Percentiles rank a stretch among this genome's conserved stretches.
phyloP scores from a whole-genome alignment of 1,139 yeast genomes.

The Suzukiozyma palmioleophila region DNA sequence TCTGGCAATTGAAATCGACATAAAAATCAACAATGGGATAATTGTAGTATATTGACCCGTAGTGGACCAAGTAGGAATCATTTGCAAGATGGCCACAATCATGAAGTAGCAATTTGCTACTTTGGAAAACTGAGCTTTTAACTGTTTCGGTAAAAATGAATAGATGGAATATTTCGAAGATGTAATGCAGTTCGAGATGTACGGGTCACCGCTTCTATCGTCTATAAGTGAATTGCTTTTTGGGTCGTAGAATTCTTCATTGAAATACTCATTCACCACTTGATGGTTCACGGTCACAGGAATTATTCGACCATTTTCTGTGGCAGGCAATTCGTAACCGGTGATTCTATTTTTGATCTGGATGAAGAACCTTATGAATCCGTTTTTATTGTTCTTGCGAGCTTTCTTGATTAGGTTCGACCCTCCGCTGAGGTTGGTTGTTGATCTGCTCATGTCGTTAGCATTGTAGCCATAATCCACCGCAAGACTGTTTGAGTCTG shows the following conservation, averaged over 20 bases:
- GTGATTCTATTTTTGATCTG: conserved; percentile 30
- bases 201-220: conserved; percentile 64
- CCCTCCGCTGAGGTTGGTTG: conserved; percentile 25
- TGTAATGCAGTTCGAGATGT: conserved; percentile 64
- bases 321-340: conserved; percentile 45
- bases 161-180: conserved; percentile 83
- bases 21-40: conserved; percentile 78
- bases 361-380: conserved; percentile 13
- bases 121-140: conserved; percentile 87
- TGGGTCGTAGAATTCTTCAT: conserved; percentile 24
- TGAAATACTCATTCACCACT: conserved; percentile 24
- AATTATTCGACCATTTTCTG: conserved; percentile 70
- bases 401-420: conserved; percentile 8
- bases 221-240: conserved; percentile 44
- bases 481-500: no score
- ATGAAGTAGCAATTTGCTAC: conserved; percentile 84
- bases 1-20: conserved; percentile 84
- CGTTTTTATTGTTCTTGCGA: conserved; percentile 11
- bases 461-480: no score
- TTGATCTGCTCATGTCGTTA: conserved; percentile 16
- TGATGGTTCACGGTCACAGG: conserved; percentile 51
- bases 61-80: conserved; percentile 97
- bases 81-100: conserved; percentile 84
- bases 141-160: conserved; percentile 82
- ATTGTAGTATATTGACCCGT: conserved; percentile 97